These are phyloP conservation scores for Cladosporium austrohemisphaericum DNA, from an alignment of 2,329 filamentous ascomycete species.

Conservation along the genomic window DNA sequence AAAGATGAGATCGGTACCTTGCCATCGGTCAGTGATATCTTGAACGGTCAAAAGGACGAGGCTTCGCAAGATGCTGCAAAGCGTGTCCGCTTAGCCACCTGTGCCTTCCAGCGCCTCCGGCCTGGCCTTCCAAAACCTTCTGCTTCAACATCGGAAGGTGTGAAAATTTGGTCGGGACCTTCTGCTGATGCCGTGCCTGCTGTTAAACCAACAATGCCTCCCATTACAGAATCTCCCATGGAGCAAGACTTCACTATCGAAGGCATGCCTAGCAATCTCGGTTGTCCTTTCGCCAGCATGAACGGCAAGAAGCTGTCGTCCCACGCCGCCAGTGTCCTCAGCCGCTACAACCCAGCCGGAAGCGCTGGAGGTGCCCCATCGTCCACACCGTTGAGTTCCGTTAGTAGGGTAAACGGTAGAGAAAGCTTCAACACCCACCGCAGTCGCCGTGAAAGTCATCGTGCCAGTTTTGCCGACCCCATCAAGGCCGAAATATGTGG, in stretches of 20 bases:
- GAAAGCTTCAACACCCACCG: slow-evolving; percentile 34
- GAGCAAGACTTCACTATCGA: slow-evolving; percentile 89
- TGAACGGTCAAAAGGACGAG: slow-evolving; percentile 26
- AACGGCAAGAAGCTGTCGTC: slow-evolving; percentile 38
- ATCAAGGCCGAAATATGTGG: slow-evolving; percentile 37
- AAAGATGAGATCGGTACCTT: slow-evolving; percentile 1
- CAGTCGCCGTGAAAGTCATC: slow-evolving; percentile 26
- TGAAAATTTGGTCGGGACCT: slow-evolving; percentile 33
- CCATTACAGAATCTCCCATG: slow-evolving; percentile 46
- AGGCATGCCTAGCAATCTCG: slow-evolving; percentile 73
- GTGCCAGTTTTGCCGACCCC: slow-evolving; percentile 31
- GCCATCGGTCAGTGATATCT: slow-evolving; percentile 11
- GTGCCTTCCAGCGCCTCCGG: slow-evolving; percentile 22
- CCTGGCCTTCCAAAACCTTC: slow-evolving; percentile 16
- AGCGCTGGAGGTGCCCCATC: slow-evolving; percentile 17
- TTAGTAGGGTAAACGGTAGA: slow-evolving; percentile 38
- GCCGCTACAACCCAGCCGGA: slow-evolving; percentile 32
- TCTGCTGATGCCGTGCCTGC: slow-evolving; percentile 34
- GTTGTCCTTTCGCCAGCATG: slow-evolving; percentile 71
- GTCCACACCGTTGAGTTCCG: slow-evolving; percentile 27
- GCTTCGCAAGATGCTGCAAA: slow-evolving; percentile 33
- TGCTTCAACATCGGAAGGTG: slow-evolving; percentile 22
- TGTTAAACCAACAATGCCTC: slow-evolving; percentile 36
- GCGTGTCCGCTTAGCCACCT: slow-evolving; percentile 31
- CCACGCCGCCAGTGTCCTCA: slow-evolving; percentile 39